These are phyloP conservation scores for Neofusicoccum ribis DNA, from an alignment of 2,329 filamentous ascomycete genomes.

Conservation along the genomic window DNA sequence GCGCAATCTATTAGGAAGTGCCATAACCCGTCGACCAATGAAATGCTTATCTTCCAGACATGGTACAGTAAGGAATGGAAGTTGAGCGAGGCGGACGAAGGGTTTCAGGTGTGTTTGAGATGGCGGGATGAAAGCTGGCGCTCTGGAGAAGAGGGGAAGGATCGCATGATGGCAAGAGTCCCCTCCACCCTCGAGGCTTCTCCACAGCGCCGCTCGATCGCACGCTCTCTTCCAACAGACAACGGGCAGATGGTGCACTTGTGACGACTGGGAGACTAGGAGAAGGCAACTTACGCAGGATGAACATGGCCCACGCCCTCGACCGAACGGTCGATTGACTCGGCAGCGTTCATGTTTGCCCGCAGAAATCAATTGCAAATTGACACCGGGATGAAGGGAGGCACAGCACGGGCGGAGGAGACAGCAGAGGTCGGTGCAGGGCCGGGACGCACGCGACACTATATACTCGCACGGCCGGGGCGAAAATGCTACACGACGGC, in stretches of 20 bases:
- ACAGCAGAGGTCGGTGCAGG: background rate
- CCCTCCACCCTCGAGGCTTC: too few relatives aligned
- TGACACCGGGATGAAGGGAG: background rate
- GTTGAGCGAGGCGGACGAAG: background rate
- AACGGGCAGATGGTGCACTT: too few relatives aligned
- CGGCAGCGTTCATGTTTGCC: slow-evolving; percentile 26
- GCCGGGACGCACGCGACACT: background rate
- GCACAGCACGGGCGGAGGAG: background rate
- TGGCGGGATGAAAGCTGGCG: background rate
- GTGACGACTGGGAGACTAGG: background rate
- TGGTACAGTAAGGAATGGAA: background rate
- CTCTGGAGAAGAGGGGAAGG: background rate
- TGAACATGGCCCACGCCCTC: slow-evolving; percentile 24
- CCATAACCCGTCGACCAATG: slow-evolving; percentile 28
- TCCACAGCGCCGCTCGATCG: too few relatives aligned
- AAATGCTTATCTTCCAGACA: slow-evolving; percentile 24
- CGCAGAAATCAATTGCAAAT: background rate
- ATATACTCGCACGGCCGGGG: slow-evolving; percentile 13
- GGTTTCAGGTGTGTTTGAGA: background rate
- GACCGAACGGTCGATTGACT: slow-evolving; percentile 35
- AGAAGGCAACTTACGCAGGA: background rate
- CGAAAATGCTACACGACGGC: background rate
- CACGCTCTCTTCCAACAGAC: too few relatives aligned
- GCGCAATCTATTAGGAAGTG: too few relatives aligned
- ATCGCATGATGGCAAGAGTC: too few relatives aligned